Evolutionary conservation across 2,329 filamentous ascomycete genomes (phyloP).

Genomic region (Laburnicola sp.): DNA sequence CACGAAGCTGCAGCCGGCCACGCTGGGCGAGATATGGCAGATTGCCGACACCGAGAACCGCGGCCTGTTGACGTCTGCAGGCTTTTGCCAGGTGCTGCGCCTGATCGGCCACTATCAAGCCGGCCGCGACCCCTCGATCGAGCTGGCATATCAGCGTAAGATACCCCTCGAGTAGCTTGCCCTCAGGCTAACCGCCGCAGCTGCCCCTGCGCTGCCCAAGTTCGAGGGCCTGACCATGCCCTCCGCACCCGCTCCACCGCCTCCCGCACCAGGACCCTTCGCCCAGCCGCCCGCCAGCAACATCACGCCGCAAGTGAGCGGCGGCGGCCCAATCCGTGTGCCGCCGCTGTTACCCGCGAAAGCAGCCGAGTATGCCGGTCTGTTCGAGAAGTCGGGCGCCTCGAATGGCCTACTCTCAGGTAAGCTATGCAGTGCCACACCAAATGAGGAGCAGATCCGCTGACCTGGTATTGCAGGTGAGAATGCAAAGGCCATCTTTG

Average conservation of each 20-base stretch:
- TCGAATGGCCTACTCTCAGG: slow-evolving; percentile 75
- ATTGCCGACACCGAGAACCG: slow-evolving; percentile 97
- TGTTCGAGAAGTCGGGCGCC: slow-evolving; percentile 88
- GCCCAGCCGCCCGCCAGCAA: slow-evolving; percentile 41
- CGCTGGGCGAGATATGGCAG: slow-evolving; percentile 97
- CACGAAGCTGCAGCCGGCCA: slow-evolving; percentile 81
- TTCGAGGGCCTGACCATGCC: slow-evolving; percentile 75
- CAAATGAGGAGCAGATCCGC: background rate
- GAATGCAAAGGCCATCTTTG: slow-evolving; percentile 90
- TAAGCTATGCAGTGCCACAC: slow-evolving; percentile 27
- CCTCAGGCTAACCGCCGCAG: slow-evolving; percentile 39
- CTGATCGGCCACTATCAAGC: slow-evolving; percentile 96
- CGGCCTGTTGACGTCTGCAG: slow-evolving; percentile 86
- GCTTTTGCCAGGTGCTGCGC: slow-evolving; percentile 89
- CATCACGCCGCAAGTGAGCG: slow-evolving; percentile 36
- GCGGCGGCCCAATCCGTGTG: slow-evolving; percentile 72
- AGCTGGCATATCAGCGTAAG: slow-evolving; percentile 77
- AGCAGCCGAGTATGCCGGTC: slow-evolving; percentile 80
- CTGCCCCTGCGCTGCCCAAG: slow-evolving; percentile 77
- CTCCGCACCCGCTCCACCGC: slow-evolving; percentile 52
- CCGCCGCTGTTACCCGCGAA: slow-evolving; percentile 87
- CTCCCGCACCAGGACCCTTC: slow-evolving; percentile 43
- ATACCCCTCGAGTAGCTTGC: slow-evolving; percentile 11
- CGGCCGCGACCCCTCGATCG: slow-evolving; percentile 75
- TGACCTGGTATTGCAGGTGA: slow-evolving; percentile 59